Base-by-base conservation (phyloP, 352 stramenopile genomes). In the Phytophthora syringae region DNA sequence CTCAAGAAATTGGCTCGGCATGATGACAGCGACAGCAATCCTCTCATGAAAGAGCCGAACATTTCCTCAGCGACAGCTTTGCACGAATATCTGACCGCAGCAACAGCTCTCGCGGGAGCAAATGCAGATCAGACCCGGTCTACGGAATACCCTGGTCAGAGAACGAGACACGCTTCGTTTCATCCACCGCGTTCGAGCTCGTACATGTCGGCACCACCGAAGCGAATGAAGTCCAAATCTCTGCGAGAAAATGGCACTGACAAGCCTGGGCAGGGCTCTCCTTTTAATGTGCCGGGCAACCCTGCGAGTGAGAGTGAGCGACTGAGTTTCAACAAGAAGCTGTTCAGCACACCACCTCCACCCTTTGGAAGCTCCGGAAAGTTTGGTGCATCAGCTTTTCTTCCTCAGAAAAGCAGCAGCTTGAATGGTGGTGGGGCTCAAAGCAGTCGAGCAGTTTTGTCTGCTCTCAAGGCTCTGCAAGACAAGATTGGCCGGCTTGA, bases 401-500 rank as follows among this genome's bases (percentile, higher is more conserved):
- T 48, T 52, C 27, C 44, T 49, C 60, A 50, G 55, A 53, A 53
- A 40, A 67, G 5, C 39, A 61, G 11, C 30, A 49, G 51, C 27
- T 20, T 22, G 5, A 53, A 30, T 40, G 50, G 45, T 20, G 45
- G 16, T 24, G 49, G 52, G 54, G 66, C 47, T 7, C 77, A 90
- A 39, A 79, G 82, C 15, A 91, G 83, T 58, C 83, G 84, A n/a
- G 81, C 85, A 4, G 65, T 93, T 3, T 63, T 93, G 6, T 88
- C 80, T 0, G 85, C 85, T 24, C 60, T 94, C 13, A 94, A 94
- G 56, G 85, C 85, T 1, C 76, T 94, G 5, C 85, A 94, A 34
- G 81, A 94, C 66, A 94, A 94, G 49, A 90, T 92, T 36, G 67
- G 69, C 12, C 76, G 83, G 6, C 67, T 94, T 1, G 85, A 94